A percentile compares a stretch with the other conserved stretches of the same genome.
Conservation (phyloP, 2,329 filamentous ascomycete species). For the Aspergillus uvarum region DNA sequence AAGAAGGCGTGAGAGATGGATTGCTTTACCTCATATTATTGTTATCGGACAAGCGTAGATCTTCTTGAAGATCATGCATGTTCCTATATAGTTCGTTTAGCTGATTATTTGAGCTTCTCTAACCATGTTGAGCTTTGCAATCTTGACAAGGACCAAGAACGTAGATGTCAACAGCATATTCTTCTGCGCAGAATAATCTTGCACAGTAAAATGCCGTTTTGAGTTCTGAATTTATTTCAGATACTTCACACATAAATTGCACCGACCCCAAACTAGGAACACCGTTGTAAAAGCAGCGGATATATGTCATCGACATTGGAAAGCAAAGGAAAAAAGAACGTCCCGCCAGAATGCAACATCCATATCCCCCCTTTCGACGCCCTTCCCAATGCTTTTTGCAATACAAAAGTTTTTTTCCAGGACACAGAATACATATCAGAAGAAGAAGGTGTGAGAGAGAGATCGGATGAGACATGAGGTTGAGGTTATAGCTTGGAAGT, state of each 20-base stretch:
- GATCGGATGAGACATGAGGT: constrained; percentile 10
- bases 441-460: neutral
- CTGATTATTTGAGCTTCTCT: too few relatives aligned
- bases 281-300: neutral
- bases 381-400: constrained; percentile 31
- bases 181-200: neutral
- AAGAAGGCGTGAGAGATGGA: constrained; percentile 19
- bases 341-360: neutral
- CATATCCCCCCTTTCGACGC: constrained; percentile 19
- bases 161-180: too few relatives aligned
- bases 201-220: neutral
- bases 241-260: neutral
- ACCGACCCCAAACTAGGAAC: neutral
- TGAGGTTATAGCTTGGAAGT: constrained; percentile 10
- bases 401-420: constrained; percentile 15
- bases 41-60: neutral
- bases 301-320: too few relatives aligned
- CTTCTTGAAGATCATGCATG: neutral
- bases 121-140: too few relatives aligned
- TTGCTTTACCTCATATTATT: neutral
- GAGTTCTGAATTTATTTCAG: neutral
- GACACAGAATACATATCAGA: constrained; percentile 22
- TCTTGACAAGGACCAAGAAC: too few relatives aligned
- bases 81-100: too few relatives aligned
- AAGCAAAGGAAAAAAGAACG: neutral